phyloP scores from a whole-genome alignment of 2,329 filamentous ascomycete species.

The Hirsutella thompsonii region DNA sequence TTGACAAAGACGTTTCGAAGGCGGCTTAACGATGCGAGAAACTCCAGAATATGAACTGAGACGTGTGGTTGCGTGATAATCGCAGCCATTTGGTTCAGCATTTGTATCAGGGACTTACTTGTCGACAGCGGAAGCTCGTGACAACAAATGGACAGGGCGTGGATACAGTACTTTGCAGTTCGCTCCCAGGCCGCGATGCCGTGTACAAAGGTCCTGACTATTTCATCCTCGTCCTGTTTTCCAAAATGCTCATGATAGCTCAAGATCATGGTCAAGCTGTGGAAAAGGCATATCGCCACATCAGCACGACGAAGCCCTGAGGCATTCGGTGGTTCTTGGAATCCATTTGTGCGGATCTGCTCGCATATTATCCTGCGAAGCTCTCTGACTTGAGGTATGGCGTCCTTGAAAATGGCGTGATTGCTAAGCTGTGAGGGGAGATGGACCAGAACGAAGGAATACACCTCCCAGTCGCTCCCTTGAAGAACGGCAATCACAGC shows the following conservation, averaged over 20 bases:
- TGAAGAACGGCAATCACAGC: slow-evolving; percentile 60
- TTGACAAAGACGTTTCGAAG: slow-evolving; percentile 77
- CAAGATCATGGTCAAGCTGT: slow-evolving; percentile 74
- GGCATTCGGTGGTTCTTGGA: slow-evolving; percentile 69
- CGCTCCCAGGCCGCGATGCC: slow-evolving; percentile 77
- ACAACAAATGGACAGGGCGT: slow-evolving; percentile 87
- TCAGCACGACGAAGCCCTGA: slow-evolving; percentile 76
- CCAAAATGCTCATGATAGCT: slow-evolving; percentile 81
- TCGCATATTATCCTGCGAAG: slow-evolving; percentile 70
- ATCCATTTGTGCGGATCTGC: slow-evolving; percentile 63
- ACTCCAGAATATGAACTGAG: slow-evolving; percentile 90
- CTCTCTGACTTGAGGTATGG: slow-evolving; percentile 61
- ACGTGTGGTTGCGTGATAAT: slow-evolving; percentile 91
- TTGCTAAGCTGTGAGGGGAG: slow-evolving; percentile 82
- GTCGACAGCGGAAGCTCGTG: slow-evolving; percentile 84
- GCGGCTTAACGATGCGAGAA: slow-evolving; percentile 78
- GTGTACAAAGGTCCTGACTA: slow-evolving; percentile 74
- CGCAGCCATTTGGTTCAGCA: slow-evolving; percentile 86
- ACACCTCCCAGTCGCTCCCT: slow-evolving; percentile 79
- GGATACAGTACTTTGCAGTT: slow-evolving; percentile 85
- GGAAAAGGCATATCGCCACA: slow-evolving; percentile 78
- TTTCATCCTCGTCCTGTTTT: slow-evolving; percentile 77
- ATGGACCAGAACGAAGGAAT: slow-evolving; percentile 80
- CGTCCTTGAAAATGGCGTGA: slow-evolving; percentile 66
- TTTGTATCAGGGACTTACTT: slow-evolving; percentile 70